Base-by-base conservation (phyloP, 2,329 filamentous ascomycete genomes). In the Alternaria alternata region DNA sequence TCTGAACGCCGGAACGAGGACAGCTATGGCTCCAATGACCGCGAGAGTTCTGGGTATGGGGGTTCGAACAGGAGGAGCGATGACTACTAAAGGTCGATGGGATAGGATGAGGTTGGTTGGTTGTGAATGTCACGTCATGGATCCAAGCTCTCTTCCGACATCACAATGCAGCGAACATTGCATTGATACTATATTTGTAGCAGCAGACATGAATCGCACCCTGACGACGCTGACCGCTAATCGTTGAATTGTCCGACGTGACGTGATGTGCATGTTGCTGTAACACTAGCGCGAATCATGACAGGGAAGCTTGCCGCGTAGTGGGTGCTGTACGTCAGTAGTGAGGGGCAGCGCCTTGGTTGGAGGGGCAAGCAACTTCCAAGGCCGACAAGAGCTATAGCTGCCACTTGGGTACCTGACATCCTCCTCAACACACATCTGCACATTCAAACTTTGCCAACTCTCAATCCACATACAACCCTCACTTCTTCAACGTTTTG, bases 321-420 rank as follows among this genome's bases (percentile, higher is more conserved):
- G 56, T 56, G 39, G 42, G 49, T 61, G 43, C 38, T 22, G 49
- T 67, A 67, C 65, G 65, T 67, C 65, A 67, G 56, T 43, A 46
- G 20, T 48, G 65, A 59, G 65, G 65, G 65, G 65, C 61, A 62
- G 48, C 28, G 38, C 44, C 28, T 26, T 26, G 24, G n/a, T 32
- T 49, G 49, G 61, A 64, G 64, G 59, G 62, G 61, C 46, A 63
- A 43, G 51, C 11, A 38, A 34, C 41, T 44, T 44, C 42, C 43
- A 18, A 54, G 49, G 34, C 26, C 24, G 46, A 42, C 38, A 51
- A 12, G 32, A 57, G 44, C 52, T 43, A 44, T 53, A 62, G 47
- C 34, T 51, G 47, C 32, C 57, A 56, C 43, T 56, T 43, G 26
- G 34, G 41, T 55, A 22, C 47, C n/a, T 28, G 24, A 38, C 46